Evolutionary conservation across 306 rosid genomes (phyloP), one percentile per base, ranked within the genome.

Genomic region (Oxytropis ochrocephala): DNA sequence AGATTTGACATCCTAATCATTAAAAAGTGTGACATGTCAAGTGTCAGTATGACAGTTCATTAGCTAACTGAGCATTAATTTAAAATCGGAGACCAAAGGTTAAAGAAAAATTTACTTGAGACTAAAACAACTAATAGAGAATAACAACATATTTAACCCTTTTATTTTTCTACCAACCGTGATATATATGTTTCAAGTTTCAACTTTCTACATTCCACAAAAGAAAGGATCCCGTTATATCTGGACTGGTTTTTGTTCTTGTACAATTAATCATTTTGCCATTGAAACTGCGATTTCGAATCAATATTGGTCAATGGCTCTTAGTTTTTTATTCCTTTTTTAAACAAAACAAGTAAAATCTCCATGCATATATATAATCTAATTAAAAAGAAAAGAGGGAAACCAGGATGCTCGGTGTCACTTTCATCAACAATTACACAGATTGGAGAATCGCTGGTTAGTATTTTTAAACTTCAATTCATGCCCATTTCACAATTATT

Each of bases 391-490:
- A 48, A 72, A 36, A 39, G 17, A 16, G 18, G 39, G 14, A 35
- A 13, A 33, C 52, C 47, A 47, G 30, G 47, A 46, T 63, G 73
- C 11, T 72, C 1, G 1, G 39, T 43, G 69, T 65, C 81, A 35
- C 60, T 53, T 46, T 74, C 76, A 46, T 47, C 6, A 47, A 62
- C 79, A 73, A 58, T 62, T 17, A 35, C 47, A 21, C 38, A 60
- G 54, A 79, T 74, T n/a, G 57, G 66, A 71, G 78, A 59, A 76
- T 44, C 75, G 29, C 6, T 35, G 11, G 51, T 65, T 59, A 12
- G 49, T 51, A 72, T 77, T 51, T 78, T 36, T 10, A 51, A 66
- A 58, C 42, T 35, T 33, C 5, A 6, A 44, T 52, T 60, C 47
- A 50, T 3, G 48, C 55, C 13, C 47, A 32, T 65, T 24, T 36